A percentile compares a stretch with the other conserved stretches of the same genome.
Evolutionary conservation across 1,284 basidiomycete genomes (phyloP).

Genomic region (Termitomyces sp.): DNA sequence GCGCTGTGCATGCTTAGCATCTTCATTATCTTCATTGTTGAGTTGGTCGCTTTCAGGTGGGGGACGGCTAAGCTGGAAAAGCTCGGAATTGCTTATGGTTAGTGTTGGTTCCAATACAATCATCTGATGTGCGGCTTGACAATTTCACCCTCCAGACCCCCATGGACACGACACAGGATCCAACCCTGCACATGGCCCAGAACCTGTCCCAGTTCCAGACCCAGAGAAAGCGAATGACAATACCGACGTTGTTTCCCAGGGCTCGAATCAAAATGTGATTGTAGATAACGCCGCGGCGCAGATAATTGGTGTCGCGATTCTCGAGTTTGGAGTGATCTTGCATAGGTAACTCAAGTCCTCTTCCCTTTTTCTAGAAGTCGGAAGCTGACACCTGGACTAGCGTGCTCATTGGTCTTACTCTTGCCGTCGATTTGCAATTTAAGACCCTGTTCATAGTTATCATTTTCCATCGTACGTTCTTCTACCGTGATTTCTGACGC

Average conservation of each 20-base stretch:
- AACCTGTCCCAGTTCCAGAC: slow-evolving; percentile 19
- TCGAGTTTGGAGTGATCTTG: slow-evolving; percentile 90
- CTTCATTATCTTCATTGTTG: slow-evolving; percentile 80
- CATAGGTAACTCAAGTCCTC: slow-evolving; percentile 50
- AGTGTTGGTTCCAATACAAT: slow-evolving; percentile 12
- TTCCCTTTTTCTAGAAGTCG: neutral
- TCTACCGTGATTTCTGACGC: slow-evolving; percentile 7
- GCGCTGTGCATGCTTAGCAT: slow-evolving; percentile 78
- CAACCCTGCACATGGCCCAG: slow-evolving; percentile 69
- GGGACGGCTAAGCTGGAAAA: slow-evolving; percentile 60
- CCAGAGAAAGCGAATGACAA: slow-evolving; percentile 18
- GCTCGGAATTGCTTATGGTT: slow-evolving; percentile 53
- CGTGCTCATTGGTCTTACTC: slow-evolving; percentile 88
- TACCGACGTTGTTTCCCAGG: slow-evolving; percentile 23
- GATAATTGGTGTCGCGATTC: slow-evolving; percentile 79
- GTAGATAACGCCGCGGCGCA: slow-evolving; percentile 59
- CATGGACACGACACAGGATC: slow-evolving; percentile 64
- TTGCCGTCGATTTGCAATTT: slow-evolving; percentile 82
- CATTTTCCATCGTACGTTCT: slow-evolving; percentile 76
- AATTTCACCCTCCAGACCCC: slow-evolving; percentile 34
- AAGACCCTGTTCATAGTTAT: slow-evolving; percentile 86
- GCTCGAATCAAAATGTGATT: slow-evolving; percentile 9
- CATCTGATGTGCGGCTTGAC: neutral
- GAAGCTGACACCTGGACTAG: slow-evolving; percentile 26
- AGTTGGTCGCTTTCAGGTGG: slow-evolving; percentile 81